Conservation (phyloP, 441 rosid genomes). For the Melastoma candidum region DNA sequence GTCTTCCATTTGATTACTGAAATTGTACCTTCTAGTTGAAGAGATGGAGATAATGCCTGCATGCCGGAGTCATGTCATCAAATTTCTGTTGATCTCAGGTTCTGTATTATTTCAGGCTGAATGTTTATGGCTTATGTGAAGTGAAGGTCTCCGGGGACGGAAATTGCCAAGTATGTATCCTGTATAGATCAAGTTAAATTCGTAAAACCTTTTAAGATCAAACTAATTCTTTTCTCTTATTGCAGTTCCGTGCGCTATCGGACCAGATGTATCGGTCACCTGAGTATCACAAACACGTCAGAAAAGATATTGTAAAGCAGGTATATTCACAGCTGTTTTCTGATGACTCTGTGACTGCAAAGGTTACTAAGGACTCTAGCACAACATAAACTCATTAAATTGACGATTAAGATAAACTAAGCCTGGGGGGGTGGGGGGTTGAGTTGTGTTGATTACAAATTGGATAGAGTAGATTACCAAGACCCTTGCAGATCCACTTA, state of each 20-base stretch:
- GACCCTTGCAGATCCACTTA: no score
- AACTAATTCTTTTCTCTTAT: conserved; percentile 1
- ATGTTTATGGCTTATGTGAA: conserved; percentile 71
- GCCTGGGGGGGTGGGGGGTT: no score
- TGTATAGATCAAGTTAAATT: background rate
- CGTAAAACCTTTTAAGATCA: background rate
- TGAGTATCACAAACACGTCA: conserved; percentile 81
- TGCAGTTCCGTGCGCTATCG: conserved; percentile 91
- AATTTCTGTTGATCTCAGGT: background rate
- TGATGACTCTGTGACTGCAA: no score
- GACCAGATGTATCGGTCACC: conserved; percentile 85
- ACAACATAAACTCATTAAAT: no score
- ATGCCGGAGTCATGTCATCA: background rate
- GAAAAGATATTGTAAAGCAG: conserved; percentile 83
- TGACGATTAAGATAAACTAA: no score
- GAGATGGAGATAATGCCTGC: background rate
- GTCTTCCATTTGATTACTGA: conserved; percentile 9
- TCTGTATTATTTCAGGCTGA: conserved; percentile 37
- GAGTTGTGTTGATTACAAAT: no score
- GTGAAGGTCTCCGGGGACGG: conserved; percentile 95
- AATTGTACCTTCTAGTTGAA: background rate
- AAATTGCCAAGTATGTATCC: conserved; percentile 72
- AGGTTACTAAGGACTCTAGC: no score
- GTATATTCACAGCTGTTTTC: conserved; percentile 17
- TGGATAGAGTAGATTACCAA: no score